Evolutionary conservation across 2,329 filamentous ascomycete genomes (phyloP), one percentile per base, ranked within the genome.

Genomic region (Bretziella fagacearum): DNA sequence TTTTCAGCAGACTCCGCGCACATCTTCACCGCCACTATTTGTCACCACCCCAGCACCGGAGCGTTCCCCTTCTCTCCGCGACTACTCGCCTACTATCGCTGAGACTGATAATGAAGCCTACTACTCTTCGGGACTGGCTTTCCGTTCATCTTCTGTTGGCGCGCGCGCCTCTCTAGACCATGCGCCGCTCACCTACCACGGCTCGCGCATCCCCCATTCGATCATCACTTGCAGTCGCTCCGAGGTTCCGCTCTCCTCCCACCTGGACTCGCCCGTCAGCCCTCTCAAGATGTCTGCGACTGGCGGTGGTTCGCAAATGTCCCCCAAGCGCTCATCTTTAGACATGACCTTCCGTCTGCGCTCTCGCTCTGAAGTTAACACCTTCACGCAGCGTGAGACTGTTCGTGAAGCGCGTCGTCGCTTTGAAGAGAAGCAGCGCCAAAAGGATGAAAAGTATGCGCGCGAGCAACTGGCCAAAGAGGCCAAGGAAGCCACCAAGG

Each of bases 1-100:
- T 22, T 79, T 77, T 53, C 73, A 78, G 56, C 76, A 79, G 60
- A 77, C 66, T 6, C 76, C 76, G 26, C 68, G 72, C 33, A 73
- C 73, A 1, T 70, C 72, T 8, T 42, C 45, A 20, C 45, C 39
- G 77, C 74, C 50, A 73, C 74, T 44, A 73, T 74, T 47, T 11
- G 29, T 49, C 13, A 22, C 44, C 7, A 25, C 44, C 6, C 35
- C 41, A 25, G 37, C 20, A 3, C 33, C 35, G 11, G 44, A 50
- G 18, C 32, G 26, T 7, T 67, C 60, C 50, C 53, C 52, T 44
- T 56, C 55, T 23, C 52, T 53, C 22, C 67, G 71, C 54, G 73
- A 76, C 46, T 70, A 68, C 55, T 74, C 69, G 8, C 69, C 69
- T 20, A 73, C 65, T 41, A 75, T 73, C 49, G 72, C 65, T 33